phyloP scores from a whole-genome alignment of 2,329 filamentous ascomycete species.

The Bipolaris victoriae region DNA sequence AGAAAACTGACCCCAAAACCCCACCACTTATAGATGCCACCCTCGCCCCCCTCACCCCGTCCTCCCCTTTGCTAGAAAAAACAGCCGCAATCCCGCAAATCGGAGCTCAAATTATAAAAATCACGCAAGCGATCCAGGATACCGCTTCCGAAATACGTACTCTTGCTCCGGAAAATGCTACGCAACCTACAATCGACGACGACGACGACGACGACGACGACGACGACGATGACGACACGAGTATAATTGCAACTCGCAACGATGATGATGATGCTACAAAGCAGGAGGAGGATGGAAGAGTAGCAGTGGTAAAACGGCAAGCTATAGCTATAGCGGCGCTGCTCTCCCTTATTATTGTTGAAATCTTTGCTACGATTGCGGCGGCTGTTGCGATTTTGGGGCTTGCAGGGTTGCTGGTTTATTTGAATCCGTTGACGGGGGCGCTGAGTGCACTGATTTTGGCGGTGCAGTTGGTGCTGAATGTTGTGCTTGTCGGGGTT shows the following conservation, averaged over 20 bases:
- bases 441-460: conserved; percentile 24
- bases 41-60: conserved; percentile 22
- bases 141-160: conserved; percentile 19
- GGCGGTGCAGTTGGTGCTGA: conserved; percentile 23
- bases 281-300: too few relatives aligned
- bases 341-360: conserved; percentile 26
- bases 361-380: conserved; percentile 28
- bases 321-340: conserved; percentile 17
- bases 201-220: too few relatives aligned
- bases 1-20: too few relatives aligned
- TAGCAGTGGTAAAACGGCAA: conserved; percentile 8
- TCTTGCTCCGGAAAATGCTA: conserved; percentile 15
- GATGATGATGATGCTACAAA: too few relatives aligned
- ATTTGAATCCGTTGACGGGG: conserved; percentile 22
- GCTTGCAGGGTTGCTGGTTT: conserved; percentile 21
- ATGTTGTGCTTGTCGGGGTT: conserved; percentile 22
- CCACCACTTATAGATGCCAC: conserved; percentile 17
- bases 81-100: conserved; percentile 25
- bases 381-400: conserved; percentile 25
- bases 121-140: conserved; percentile 18
- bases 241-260: too few relatives aligned
- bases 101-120: conserved; percentile 22
- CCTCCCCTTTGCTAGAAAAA: conserved; percentile 25
- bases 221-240: too few relatives aligned
- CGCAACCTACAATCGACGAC: neutral